phyloP scores from a whole-genome alignment of 805 yeast species.

The Henningerozyma blattae region DNA sequence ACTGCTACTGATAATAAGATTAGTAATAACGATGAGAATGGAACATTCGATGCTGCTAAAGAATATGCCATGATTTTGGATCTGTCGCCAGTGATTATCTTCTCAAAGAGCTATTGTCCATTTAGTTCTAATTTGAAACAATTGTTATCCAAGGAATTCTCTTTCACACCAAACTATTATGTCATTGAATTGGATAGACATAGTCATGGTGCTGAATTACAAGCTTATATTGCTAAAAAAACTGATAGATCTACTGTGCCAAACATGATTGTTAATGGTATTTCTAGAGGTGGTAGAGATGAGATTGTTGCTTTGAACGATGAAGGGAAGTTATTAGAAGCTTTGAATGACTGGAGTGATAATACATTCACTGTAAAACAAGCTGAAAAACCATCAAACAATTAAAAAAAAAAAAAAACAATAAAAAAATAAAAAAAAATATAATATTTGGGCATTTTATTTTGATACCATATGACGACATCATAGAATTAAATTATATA shows the following conservation, averaged over 20 bases:
- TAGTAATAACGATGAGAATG: constrained; percentile 6
- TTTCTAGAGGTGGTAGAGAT: constrained; percentile 81
- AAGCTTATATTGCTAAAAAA: constrained; percentile 49
- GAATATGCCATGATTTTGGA: constrained; percentile 46
- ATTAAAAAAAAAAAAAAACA: constrained; percentile 4
- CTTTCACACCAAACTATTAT: constrained; percentile 57
- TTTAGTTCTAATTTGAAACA: constrained; percentile 61
- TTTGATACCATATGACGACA: no score
- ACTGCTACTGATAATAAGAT: constrained; percentile 2
- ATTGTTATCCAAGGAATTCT: constrained; percentile 44
- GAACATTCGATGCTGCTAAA: constrained; percentile 35
- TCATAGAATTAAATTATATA: no score
- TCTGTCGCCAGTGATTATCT: constrained; percentile 53
- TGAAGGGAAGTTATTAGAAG: constrained; percentile 38
- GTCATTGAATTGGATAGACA: constrained; percentile 79
- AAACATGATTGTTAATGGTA: constrained; percentile 63
- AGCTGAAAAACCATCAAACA: constrained; percentile 12
- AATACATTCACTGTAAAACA: constrained; percentile 9
- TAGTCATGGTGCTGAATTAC: constrained; percentile 62
- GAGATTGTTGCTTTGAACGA: constrained; percentile 58
- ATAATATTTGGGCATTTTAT: no score
- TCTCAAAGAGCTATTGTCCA: constrained; percentile 54
- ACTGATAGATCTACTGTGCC: constrained; percentile 88
- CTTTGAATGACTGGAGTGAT: constrained; percentile 29
- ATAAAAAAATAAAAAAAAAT: no score